Percentiles rank a stretch among this genome's conserved stretches.
Conservation (phyloP, 2,329 filamentous ascomycete species). For the Trichoderma lentiforme region DNA sequence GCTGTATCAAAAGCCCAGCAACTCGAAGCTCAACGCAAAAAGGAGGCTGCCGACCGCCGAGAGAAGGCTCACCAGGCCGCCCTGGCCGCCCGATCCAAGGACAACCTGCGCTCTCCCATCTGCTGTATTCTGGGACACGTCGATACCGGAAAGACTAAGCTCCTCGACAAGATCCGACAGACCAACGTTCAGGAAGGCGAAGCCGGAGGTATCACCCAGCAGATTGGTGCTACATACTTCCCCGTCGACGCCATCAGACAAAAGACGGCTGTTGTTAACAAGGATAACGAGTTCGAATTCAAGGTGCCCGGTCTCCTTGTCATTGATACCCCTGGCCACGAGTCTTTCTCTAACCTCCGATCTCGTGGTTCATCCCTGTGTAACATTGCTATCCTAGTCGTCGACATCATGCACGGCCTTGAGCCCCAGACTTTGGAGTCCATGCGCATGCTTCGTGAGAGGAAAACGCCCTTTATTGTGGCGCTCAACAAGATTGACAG, state of each 20-base stretch:
- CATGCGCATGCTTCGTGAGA: slow-evolving; percentile 87
- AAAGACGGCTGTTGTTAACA: slow-evolving; percentile 92
- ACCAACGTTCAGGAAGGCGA: slow-evolving; percentile 99
- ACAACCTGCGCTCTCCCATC: slow-evolving; percentile 94
- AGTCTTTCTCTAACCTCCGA: slow-evolving; percentile 98
- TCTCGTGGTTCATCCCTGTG: slow-evolving; percentile 96
- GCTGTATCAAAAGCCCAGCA: slow-evolving; percentile 68
- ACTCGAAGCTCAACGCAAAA: slow-evolving; percentile 75
- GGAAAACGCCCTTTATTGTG: slow-evolving; percentile 97
- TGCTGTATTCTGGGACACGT: slow-evolving; percentile 99
- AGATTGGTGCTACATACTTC: slow-evolving; percentile 99
- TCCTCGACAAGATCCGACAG: slow-evolving; percentile 96
- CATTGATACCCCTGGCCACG: slow-evolving; percentile 98
- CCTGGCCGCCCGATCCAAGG: slow-evolving; percentile 83
- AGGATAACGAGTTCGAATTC: slow-evolving; percentile 86
- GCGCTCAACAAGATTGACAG: slow-evolving; percentile 99
- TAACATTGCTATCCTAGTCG: slow-evolving; percentile 98
- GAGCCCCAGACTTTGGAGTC: slow-evolving; percentile 97
- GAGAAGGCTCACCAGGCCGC: slow-evolving; percentile 90
- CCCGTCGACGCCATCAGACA: slow-evolving; percentile 87
- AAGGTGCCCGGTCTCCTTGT: slow-evolving; percentile 95
- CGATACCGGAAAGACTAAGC: slow-evolving; percentile 99
- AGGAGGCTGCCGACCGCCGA: slow-evolving; percentile 81
- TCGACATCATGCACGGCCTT: slow-evolving; percentile 99
- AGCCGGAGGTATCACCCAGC: slow-evolving; percentile 98